Evolutionary conservation across 1,284 basidiomycete species (phyloP), one percentile per base, ranked within the genome.

Genomic region (Marasmius sp.): DNA sequence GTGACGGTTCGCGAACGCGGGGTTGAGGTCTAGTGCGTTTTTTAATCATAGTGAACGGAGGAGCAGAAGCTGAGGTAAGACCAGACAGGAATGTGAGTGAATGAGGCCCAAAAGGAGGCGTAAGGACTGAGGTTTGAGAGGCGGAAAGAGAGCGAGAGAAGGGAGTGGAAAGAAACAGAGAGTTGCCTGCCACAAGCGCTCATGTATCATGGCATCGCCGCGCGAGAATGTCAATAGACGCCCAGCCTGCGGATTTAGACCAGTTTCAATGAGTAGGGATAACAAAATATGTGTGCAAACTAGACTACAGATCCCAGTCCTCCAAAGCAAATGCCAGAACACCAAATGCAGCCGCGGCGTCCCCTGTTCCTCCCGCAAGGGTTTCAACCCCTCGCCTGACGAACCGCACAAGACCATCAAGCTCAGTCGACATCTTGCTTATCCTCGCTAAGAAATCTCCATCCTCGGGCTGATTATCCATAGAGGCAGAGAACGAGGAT

Each of bases 241-340:
- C 27, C 27, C 27, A 27, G 5, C n/a, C n/a, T n/a, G n/a, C n/a
- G n/a, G n/a, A 27, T 27, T 27, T 27, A 33, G 41, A n/a, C n/a
- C 41, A 6, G 11, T 43, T 43, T 12, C 11, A 43, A 2, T n/a
- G n/a, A 43, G 41, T 6, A 12, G 11, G 3, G 11, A 6, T n/a
- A 43, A 2, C 12, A 43, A 43, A 43, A 43, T 43, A 50, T 50
- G 20, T 20, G n/a, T n/a, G n/a, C n/a, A 50, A 16, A 3, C 9
- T 14, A 7, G 50, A 9, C 20, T 66, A 81, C n/a, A 72, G 68
- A 74, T 90, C 89, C 93, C 93, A 94, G 69, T 94, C 92, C 61
- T 93, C 89, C 57, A 95, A 76, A 39, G 84, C 79, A 72, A 94
- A 93, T 3, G 88, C 87, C 51, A 95, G 77, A 58, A 92, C 83